A percentile compares a stretch with the other conserved stretches of the same genome.
Evolutionary conservation across 345 rosid genomes (phyloP).

Genomic region (Mangifera indica): DNA sequence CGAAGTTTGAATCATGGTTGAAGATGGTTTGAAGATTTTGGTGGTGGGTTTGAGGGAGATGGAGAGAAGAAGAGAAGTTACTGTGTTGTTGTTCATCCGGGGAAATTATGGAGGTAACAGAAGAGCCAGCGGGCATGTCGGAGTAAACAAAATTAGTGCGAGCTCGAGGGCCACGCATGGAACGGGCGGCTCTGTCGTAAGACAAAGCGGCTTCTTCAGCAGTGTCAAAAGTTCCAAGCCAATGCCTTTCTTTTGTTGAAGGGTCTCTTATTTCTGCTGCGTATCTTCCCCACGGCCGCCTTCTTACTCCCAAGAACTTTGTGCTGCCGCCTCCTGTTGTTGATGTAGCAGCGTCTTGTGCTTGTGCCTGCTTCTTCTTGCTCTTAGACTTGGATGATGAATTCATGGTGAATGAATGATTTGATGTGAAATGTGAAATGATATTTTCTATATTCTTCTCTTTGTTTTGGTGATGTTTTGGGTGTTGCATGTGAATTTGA

Average conservation of each 20-base stretch:
- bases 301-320: conserved; percentile 70
- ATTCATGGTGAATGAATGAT: conserved; percentile 33
- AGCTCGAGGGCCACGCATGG: conserved; percentile 73
- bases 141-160: conserved; percentile 86
- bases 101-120: conserved; percentile 73
- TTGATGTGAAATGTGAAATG: background rate
- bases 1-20: conserved; percentile 16
- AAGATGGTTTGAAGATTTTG: conserved; percentile 24
- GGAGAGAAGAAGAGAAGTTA: conserved; percentile 13
- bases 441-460: background rate
- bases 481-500: conserved; percentile 12
- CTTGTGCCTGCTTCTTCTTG: conserved; percentile 54
- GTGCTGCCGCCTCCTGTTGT: conserved; percentile 17
- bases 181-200: conserved; percentile 74
- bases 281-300: conserved; percentile 89
- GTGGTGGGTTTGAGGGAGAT: conserved; percentile 13
- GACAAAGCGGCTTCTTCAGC: conserved; percentile 87
- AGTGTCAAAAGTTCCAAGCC: conserved; percentile 86
- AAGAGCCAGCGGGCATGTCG: conserved; percentile 71
- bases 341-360: conserved; percentile 20
- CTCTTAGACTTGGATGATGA: conserved; percentile 43
- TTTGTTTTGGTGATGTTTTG: background rate
- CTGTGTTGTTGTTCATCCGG: conserved; percentile 55
- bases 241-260: conserved; percentile 75
- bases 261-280: conserved; percentile 90